phyloP scores from a whole-genome alignment of 352 stramenopile species.

The Globisporangium barbulae region DNA sequence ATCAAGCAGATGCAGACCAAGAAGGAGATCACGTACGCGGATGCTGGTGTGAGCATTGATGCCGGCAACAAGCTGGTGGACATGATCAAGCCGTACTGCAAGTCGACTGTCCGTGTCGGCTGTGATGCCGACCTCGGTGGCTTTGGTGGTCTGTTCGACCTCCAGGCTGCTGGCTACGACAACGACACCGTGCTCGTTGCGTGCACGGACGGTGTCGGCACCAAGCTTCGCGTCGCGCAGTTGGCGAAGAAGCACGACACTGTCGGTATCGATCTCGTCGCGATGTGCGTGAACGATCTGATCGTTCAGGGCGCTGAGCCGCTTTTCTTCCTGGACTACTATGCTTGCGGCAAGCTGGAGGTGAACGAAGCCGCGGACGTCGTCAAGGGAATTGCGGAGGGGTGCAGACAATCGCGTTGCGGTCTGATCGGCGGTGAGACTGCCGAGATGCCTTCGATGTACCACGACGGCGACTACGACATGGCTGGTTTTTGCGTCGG shows the following conservation, averaged over 20 bases:
- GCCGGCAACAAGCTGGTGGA: conserved; percentile 95
- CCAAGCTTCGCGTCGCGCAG: conserved; percentile 94
- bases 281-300: conserved; percentile 99
- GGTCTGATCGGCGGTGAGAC: conserved; percentile 96
- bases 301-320: conserved; percentile 98
- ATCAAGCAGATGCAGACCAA: conserved; percentile 55
- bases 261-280: conserved; percentile 98
- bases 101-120: conserved; percentile 93
- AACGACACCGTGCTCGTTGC: conserved; percentile 97
- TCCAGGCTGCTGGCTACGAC: conserved; percentile 95
- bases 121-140: conserved; percentile 97
- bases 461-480: conserved; percentile 97
- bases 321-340: conserved; percentile 99
- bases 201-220: conserved; percentile 97
- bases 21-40: conserved; percentile 95
- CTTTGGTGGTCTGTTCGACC: conserved; percentile 98
- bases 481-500: conserved; percentile 98
- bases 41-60: conserved; percentile 98
- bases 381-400: conserved; percentile 97
- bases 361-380: conserved; percentile 93
- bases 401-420: conserved; percentile 94
- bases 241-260: conserved; percentile 92
- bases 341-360: conserved; percentile 96
- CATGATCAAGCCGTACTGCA: conserved; percentile 98
- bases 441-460: conserved; percentile 99